Conservation (phyloP, 148 eudicot species). For the Suaeda aralocaspica region DNA sequence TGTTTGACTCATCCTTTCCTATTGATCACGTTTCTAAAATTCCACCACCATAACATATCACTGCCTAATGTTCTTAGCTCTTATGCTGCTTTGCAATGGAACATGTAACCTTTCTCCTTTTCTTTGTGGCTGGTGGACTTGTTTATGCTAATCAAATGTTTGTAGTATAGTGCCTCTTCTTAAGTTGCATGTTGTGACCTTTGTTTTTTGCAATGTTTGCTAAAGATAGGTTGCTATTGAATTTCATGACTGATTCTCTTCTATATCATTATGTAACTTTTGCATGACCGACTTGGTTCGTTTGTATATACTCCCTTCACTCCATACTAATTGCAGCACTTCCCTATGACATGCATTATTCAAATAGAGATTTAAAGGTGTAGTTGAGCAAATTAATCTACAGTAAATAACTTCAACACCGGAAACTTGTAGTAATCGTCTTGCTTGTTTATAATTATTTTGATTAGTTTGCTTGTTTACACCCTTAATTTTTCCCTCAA, state of each 20-base stretch:
- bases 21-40: background rate
- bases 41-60: background rate
- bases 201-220: background rate
- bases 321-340: too few species aligned
- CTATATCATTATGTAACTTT: background rate
- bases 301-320: too few species aligned
- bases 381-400: too few species aligned
- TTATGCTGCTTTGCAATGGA: background rate
- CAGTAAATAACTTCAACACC: too few species aligned
- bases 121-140: background rate
- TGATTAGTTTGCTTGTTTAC: too few species aligned
- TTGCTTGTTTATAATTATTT: too few species aligned
- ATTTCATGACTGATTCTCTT: background rate
- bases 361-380: too few species aligned
- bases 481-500: too few species aligned
- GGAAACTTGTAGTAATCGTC: too few species aligned
- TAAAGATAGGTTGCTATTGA: background rate
- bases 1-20: background rate
- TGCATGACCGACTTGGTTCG: background rate
- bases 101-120: background rate
- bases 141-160: background rate
- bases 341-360: too few species aligned
- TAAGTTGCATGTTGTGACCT: background rate
- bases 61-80: background rate
- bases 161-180: background rate